phyloP scores from a whole-genome alignment of 352 stramenopile species.

The Phytophthora pistaciae region DNA sequence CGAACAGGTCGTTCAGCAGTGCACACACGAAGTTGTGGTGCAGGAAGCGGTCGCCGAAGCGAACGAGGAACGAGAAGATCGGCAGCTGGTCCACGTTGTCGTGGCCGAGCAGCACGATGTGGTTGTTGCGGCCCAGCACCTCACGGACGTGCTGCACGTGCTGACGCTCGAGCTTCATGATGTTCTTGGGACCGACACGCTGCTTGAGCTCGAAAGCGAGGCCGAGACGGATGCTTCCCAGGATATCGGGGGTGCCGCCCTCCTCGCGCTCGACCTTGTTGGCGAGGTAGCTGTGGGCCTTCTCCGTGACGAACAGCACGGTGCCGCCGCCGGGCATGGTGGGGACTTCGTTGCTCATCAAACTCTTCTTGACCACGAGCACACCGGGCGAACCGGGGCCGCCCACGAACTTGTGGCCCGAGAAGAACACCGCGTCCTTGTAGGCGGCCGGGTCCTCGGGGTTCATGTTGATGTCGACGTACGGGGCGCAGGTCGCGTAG shows the following conservation, averaged over 20 bases:
- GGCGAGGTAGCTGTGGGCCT: conserved; percentile 71
- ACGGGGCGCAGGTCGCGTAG: conserved; percentile 95
- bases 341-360: conserved; percentile 73
- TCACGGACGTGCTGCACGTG: conserved; percentile 50
- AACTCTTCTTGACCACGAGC: conserved; percentile 95
- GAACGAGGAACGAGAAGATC: conserved; percentile 96
- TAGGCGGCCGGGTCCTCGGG: conserved; percentile 61
- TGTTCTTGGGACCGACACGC: conserved; percentile 56
- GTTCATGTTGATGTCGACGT: conserved; percentile 97
- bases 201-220: conserved; percentile 94
- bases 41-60: conserved; percentile 90
- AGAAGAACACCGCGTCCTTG: conserved; percentile 97
- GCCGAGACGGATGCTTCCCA: conserved; percentile 94
- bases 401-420: conserved; percentile 97
- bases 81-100: conserved; percentile 73
- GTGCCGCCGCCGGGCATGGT: conserved; percentile 57
- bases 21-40: conserved; percentile 99
- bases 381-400: conserved; percentile 94
- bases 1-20: conserved; percentile 98
- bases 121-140: conserved; percentile 56
- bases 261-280: conserved; percentile 93
- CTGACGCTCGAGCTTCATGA: conserved; percentile 63
- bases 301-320: conserved; percentile 69
- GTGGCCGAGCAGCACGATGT: conserved; percentile 91
- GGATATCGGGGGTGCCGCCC: conserved; percentile 96